phyloP scores from a whole-genome alignment of 345 rosid species.

The Turnera subulata region DNA sequence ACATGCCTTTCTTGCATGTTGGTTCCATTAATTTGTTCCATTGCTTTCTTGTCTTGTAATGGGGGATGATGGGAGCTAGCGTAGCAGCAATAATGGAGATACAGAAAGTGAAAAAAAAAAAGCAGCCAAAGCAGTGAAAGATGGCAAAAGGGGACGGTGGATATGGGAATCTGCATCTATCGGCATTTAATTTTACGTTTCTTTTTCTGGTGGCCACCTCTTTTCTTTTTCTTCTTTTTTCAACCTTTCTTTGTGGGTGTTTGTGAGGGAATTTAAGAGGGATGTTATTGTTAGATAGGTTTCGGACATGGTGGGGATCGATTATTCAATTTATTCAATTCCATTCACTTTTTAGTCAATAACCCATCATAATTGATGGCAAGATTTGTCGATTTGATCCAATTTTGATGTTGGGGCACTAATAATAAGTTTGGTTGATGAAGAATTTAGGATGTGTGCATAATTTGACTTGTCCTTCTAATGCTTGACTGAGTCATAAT shows the following conservation, averaged over 20 bases:
- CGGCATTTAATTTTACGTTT: slow-evolving; percentile 21
- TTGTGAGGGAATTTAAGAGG: slow-evolving; percentile 11
- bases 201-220: slow-evolving; percentile 14
- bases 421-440: slow-evolving; percentile 4
- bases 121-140: slow-evolving; percentile 13
- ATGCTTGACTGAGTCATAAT: no score
- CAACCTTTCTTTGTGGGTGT: not conserved
- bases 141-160: slow-evolving; percentile 6
- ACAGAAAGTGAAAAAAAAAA: no score
- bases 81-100: no score
- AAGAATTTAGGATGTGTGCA: not conserved
- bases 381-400: slow-evolving; percentile 15
- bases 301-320: slow-evolving; percentile 18
- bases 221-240: not conserved
- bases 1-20: no score
- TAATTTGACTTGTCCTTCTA: no score
- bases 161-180: slow-evolving; percentile 26
- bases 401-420: slow-evolving; percentile 13
- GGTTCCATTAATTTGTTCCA: not conserved
- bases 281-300: slow-evolving; percentile 22
- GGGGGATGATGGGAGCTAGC: no score
- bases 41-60: not conserved
- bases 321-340: slow-evolving; percentile 11
- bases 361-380: slow-evolving; percentile 15
- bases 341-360: slow-evolving; percentile 20